phyloP scores from a whole-genome alignment of 106 monocot species.

The Xerophyta viscosa region DNA sequence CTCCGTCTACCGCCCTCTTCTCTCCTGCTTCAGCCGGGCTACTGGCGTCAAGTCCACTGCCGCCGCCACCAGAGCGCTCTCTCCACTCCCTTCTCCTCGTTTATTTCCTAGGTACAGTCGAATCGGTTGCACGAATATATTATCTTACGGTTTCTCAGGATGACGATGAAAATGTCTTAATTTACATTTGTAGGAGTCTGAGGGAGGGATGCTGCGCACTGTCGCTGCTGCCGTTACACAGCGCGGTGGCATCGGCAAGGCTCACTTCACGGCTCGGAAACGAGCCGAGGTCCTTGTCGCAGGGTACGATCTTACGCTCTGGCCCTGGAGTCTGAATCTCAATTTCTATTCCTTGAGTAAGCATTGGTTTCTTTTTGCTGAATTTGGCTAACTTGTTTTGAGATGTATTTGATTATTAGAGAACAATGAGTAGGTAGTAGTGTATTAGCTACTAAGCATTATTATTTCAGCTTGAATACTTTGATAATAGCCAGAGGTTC shows the following conservation, averaged over 20 bases:
- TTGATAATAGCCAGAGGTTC: too few species aligned
- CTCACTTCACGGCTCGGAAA: conserved; percentile 73
- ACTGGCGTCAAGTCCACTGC: background rate
- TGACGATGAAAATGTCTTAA: too few species aligned
- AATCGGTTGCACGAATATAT: background rate
- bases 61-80: background rate
- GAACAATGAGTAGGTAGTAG: too few species aligned
- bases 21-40: conserved; percentile 38
- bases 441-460: too few species aligned
- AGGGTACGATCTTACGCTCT: conserved; percentile 92
- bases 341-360: conserved; percentile 12
- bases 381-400: too few species aligned
- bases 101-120: background rate
- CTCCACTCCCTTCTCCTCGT: conserved; percentile 4
- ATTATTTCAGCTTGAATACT: too few species aligned
- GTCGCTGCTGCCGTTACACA: conserved; percentile 78
- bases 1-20: conserved; percentile 40
- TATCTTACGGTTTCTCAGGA: too few species aligned
- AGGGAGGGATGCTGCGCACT: conserved; percentile 24
- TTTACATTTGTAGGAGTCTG: too few species aligned
- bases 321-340: conserved; percentile 76
- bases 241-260: conserved; percentile 78
- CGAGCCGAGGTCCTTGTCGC: conserved; percentile 66
- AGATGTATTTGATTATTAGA: too few species aligned
- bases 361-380: too few species aligned